Base-by-base conservation (phyloP, 768 basidiomycete genomes). In the Lyophyllum shimeji region DNA sequence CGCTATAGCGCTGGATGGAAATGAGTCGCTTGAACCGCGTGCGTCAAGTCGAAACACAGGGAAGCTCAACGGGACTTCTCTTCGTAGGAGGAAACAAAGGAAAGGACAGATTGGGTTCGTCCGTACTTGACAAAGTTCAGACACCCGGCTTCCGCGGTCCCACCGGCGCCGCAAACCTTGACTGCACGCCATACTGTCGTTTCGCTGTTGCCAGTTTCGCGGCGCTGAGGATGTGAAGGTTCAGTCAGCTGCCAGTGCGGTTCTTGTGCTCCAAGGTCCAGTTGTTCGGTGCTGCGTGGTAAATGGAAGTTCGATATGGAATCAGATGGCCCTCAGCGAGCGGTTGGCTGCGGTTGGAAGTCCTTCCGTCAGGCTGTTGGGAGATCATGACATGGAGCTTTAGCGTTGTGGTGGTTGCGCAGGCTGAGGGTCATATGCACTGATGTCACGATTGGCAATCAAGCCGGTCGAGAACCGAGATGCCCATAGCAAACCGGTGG, bases 11-110 rank as follows among this genome's bases (percentile, higher is more conserved):
- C 18, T 8, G 23, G 20, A 33, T 39, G 50, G 13, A 40, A 39
- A 50, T 42, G 42, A 18, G 50, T 39, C 29, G 48, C 37, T 12
- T 24, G 23, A 24, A 39, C 2, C 34, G 37, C 39, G 50, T 50
- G 37, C 39, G 50, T 50, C 50, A 50, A 50, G 23, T 12, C 50
- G 50, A 50, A 50, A 50, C 50, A 50, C 50, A 39, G 39, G n/a
- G 21, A 18, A 33, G 20, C 11, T 13, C 21, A 18, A 49, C n/a
- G 9, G 5, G 29, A 29, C 29, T 9, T 34, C 9, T 49, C 17
- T 21, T 31, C 7, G n/a, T 37, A 21, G 4, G 29, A 31, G 47
- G 11, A 13, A 18, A 34, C 33, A 34, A 46, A 46, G 2, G 29
- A 40, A n/a, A 21, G 40, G n/a, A 29, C 23, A 52, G 40, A 52